Base-by-base conservation (phyloP, 2,329 filamentous ascomycete genomes). In the Cadophora gregata region DNA sequence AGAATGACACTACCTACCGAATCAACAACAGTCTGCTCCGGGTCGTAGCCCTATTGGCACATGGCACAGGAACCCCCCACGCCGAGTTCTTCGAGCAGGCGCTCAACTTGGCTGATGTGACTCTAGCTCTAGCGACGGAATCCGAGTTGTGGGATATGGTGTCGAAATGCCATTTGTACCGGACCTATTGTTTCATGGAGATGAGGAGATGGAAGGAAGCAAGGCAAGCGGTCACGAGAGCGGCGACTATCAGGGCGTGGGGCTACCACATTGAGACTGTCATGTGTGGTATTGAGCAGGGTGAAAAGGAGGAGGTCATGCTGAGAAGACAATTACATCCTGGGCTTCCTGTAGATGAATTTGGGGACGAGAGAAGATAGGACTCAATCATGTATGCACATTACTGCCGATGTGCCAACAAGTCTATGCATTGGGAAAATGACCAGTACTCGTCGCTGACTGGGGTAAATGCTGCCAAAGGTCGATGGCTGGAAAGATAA, bases 131-230 rank as follows among this genome's bases (percentile, higher is more conserved):
- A 56, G 51, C 51, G 9, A 24, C 29, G 6, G 27, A 21, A 31
- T 8, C 10, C 29, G 51, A 56, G 29, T 19, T 56, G 19, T 56
- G 51, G 51, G 51, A 56, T 19, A 56, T 19, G 29, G 51, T 56
- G 21, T 56, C 51, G 9, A 56, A 56, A 24, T 56, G 51, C 24
- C 51, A 56, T 31, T n/a, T 33, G n/a, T 36, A 33, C 21, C 51
- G 51, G 4, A 29, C 10, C 19, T 21, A n/a, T 3, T 33, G 29
- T n/a, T 56, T 56, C 4, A 56, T 36, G 9, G 19, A 36, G 6
- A 4, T 56, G 19, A 10, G 10, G 19, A 33, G 19, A 7, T 56
- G 51, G 51, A 56, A 33, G 29, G 31, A 36, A 3, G 51, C 51
- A 1, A 33, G 51, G 19, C 9, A 10, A 14, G 51, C 51, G 9